These are phyloP conservation scores for Craterostigma plantagineum DNA, from an alignment of 257 asterid genomes.

Conservation along the genomic window DNA sequence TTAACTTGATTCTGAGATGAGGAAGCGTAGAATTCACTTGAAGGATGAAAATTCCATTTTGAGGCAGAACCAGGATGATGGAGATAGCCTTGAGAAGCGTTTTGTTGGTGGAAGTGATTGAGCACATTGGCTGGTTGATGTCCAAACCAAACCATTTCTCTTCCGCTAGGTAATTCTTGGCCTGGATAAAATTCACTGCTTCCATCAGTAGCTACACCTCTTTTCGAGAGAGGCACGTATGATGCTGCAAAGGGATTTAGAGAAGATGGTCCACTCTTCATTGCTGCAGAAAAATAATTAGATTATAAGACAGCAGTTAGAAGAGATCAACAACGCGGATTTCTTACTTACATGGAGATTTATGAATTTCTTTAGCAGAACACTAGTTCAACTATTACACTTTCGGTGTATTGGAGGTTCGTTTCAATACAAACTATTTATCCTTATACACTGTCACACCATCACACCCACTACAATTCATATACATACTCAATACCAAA, in stretches of 20 bases:
- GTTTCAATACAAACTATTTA: too few relatives aligned
- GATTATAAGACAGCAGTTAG: too few relatives aligned
- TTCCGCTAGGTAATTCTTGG: conserved; percentile 14
- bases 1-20: conserved; percentile 27
- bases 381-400: too few relatives aligned
- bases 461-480: too few relatives aligned
- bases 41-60: conserved; percentile 21
- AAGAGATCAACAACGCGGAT: too few relatives aligned
- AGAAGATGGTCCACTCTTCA: conserved; percentile 34
- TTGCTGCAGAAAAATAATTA: conserved; percentile 9
- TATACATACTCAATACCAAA: too few relatives aligned
- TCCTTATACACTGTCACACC: too few relatives aligned
- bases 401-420: too few relatives aligned
- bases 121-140: conserved; percentile 15
- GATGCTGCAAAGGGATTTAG: conserved; percentile 51
- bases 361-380: too few relatives aligned
- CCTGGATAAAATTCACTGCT: conserved; percentile 11
- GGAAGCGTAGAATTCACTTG: conserved; percentile 25
- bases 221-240: conserved; percentile 38
- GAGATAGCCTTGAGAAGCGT: too few relatives aligned
- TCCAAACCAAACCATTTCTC: conserved; percentile 14
- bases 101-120: conserved; percentile 8
- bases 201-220: conserved; percentile 12
- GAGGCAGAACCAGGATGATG: too few relatives aligned
- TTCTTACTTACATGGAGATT: too few relatives aligned